Conservation (phyloP, 2,329 filamentous ascomycete genomes). For the Epichloe coenophiala region DNA sequence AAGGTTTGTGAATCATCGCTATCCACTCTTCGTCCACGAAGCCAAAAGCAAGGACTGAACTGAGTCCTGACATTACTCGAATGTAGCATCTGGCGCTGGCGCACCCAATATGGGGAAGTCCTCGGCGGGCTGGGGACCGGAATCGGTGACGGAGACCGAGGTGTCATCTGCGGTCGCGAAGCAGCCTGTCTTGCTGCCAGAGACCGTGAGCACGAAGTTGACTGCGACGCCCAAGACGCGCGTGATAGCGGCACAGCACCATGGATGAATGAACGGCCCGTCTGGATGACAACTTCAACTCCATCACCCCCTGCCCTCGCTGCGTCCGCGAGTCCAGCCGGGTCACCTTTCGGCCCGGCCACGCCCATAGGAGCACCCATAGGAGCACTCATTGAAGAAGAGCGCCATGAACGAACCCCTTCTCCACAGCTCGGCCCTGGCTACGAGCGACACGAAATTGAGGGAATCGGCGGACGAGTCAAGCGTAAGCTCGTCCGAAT, state of each 20-base stretch:
- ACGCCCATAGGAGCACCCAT: conserved; percentile 14
- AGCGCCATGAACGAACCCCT: conserved; percentile 27
- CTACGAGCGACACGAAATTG: conserved; percentile 77
- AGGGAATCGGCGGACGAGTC: conserved; percentile 76
- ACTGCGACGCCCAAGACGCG: conserved; percentile 69
- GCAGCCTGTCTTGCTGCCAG: conserved; percentile 61
- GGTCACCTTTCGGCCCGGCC: conserved; percentile 7
- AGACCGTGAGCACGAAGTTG: conserved; percentile 70
- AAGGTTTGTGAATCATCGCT: conserved; percentile 25
- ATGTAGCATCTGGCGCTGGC: conserved; percentile 71
- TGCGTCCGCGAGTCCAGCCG: conserved; percentile 6
- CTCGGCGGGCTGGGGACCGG: conserved; percentile 73
- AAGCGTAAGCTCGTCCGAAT: conserved; percentile 81
- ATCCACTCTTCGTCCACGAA: not conserved
- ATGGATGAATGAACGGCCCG: conserved; percentile 10
- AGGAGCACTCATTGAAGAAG: conserved; percentile 16
- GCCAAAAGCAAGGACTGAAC: not conserved
- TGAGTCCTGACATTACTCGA: not conserved
- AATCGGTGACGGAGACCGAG: conserved; percentile 76
- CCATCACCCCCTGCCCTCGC: conserved; percentile 7
- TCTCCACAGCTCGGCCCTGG: conserved; percentile 49
- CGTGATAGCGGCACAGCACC: conserved; percentile 26
- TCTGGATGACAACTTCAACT: conserved; percentile 10
- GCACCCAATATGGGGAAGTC: conserved; percentile 69
- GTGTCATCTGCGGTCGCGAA: conserved; percentile 76